phyloP scores from a whole-genome alignment of 1,284 basidiomycete species.

The Amylostereum areolatum region DNA sequence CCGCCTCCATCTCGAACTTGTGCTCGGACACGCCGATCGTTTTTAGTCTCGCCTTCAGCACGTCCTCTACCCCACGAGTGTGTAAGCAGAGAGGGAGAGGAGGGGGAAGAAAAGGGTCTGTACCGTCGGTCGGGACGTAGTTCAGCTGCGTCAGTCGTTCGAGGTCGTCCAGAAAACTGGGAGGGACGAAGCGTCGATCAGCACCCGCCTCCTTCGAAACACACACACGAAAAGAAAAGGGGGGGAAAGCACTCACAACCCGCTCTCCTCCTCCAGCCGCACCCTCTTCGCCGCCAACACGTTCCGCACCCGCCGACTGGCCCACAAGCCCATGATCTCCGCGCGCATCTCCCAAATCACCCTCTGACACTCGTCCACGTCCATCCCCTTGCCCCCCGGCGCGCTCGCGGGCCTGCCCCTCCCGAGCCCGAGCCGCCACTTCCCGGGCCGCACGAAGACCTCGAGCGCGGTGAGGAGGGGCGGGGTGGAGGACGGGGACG shows the following conservation, averaged over 20 bases:
- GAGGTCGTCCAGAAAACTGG: constrained; percentile 67
- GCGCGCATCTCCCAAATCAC: constrained; percentile 48
- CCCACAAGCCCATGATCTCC: constrained; percentile 63
- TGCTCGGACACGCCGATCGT: constrained; percentile 75
- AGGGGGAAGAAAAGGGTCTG: constrained; percentile 12
- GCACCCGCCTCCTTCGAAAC: background rate
- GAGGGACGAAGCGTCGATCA: constrained; percentile 6
- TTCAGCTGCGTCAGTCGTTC: constrained; percentile 55
- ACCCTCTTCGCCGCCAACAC: constrained; percentile 57
- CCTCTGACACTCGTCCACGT: constrained; percentile 54
- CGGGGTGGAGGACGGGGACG: constrained; percentile 9
- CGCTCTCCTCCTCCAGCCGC: constrained; percentile 62
- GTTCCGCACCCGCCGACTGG: constrained; percentile 49
- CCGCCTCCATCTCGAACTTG: constrained; percentile 73
- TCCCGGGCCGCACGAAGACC: constrained; percentile 59
- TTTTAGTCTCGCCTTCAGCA: constrained; percentile 40
- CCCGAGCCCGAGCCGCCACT: constrained; percentile 37
- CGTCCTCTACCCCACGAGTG: constrained; percentile 49
- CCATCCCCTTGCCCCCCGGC: constrained; percentile 34
- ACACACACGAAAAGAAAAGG: background rate
- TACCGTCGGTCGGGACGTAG: constrained; percentile 68
- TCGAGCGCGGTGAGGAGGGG: constrained; percentile 35
- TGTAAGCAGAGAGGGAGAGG: constrained; percentile 6
- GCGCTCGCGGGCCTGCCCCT: constrained; percentile 40
- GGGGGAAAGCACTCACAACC: constrained; percentile 49